phyloP scores from a whole-genome alignment of 139 green algal genomes.

The Chlamydomonas schloesseri region DNA sequence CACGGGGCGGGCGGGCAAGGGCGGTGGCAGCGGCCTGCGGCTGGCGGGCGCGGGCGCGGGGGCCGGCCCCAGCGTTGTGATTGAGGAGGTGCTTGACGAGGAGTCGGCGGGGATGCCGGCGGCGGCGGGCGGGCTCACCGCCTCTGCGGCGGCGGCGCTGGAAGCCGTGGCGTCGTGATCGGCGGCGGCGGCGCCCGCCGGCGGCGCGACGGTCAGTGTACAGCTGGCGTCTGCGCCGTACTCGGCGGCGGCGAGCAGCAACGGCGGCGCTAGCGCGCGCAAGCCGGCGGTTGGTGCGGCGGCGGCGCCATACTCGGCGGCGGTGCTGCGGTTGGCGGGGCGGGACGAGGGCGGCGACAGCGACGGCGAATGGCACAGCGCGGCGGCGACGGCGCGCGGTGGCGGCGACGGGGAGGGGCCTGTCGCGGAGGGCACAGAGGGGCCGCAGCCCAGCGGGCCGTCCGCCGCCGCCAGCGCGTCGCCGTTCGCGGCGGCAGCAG shows the following conservation, averaged over 20 bases:
- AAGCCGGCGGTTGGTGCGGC: background rate
- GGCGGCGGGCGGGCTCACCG: background rate
- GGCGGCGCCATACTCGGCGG: background rate
- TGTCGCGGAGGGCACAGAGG: conserved; percentile 33
- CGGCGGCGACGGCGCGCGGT: no score
- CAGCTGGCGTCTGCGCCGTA: background rate
- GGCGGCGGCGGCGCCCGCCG: background rate
- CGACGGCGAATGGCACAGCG: background rate
- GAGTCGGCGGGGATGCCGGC: no score
- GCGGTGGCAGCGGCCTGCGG: no score
- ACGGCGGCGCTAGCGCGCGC: background rate
- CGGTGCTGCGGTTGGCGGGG: background rate
- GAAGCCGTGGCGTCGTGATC: no score
- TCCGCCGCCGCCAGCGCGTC: background rate
- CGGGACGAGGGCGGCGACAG: background rate
- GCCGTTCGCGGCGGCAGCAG: background rate
- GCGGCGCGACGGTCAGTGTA: no score
- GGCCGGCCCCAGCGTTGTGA: no score
- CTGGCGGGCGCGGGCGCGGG: no score
- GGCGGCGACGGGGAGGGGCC: background rate
- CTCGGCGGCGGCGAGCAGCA: background rate
- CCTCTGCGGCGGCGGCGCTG: background rate
- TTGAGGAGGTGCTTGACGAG: no score
- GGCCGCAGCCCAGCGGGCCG: background rate
- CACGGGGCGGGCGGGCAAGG: no score